Evolutionary conservation across 1,284 basidiomycete genomes (phyloP).

Genomic region (Naganishia liquefaciens): DNA sequence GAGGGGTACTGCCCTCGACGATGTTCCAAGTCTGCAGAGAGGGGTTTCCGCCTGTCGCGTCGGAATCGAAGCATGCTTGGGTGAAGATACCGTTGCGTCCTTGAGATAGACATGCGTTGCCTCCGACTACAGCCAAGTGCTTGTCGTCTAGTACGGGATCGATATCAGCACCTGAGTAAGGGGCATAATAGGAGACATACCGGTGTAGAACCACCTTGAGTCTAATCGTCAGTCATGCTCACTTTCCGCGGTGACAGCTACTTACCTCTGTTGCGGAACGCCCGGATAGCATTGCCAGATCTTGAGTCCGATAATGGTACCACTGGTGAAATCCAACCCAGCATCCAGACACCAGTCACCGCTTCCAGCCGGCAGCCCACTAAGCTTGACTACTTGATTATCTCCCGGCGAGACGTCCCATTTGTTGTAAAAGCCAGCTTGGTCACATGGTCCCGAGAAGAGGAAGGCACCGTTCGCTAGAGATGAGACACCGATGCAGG

Average conservation of each 20-base stretch:
- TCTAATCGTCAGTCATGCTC: not conserved
- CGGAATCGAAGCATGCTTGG: conserved; percentile 19
- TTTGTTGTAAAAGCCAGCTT: conserved; percentile 12
- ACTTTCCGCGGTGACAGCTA: not conserved
- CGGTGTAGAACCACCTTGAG: conserved; percentile 23
- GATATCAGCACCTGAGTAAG: not conserved
- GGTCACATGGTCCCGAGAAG: not conserved
- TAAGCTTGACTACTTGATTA: conserved; percentile 23
- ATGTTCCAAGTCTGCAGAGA: conserved; percentile 6
- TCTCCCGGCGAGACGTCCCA: conserved; percentile 30
- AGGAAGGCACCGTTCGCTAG: conserved; percentile 7
- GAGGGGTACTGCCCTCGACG: conserved; percentile 2
- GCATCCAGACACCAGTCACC: conserved; percentile 32
- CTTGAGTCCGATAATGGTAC: conserved; percentile 2
- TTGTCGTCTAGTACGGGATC: not conserved
- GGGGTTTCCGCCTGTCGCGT: conserved; percentile 21
- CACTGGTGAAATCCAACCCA: conserved; percentile 12
- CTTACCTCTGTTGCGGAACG: conserved; percentile 21
- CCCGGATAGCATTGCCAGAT: conserved; percentile 21
- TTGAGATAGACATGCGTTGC: conserved; percentile 10
- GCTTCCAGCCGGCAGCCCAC: conserved; percentile 19
- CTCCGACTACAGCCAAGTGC: conserved; percentile 11
- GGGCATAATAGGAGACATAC: not conserved
- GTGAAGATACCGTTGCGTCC: conserved; percentile 15
- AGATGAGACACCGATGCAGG: conserved; percentile 10